A percentile compares a stretch with the other conserved stretches of the same genome.
Conservation (phyloP, 2,329 filamentous ascomycete species). For the Tetracladium maxilliforme region DNA sequence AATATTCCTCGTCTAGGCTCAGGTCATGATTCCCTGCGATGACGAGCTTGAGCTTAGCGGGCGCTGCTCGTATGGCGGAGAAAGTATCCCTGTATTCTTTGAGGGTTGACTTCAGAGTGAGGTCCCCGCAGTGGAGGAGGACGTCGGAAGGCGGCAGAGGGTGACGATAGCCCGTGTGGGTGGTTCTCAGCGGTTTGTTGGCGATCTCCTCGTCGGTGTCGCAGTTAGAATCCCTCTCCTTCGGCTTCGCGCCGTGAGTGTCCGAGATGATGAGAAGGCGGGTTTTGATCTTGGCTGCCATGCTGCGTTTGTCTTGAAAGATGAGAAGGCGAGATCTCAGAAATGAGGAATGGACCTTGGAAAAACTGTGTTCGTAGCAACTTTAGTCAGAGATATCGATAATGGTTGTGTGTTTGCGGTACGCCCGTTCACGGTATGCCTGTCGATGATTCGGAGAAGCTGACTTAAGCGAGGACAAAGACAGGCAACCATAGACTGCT, state of each 20-base stretch:
- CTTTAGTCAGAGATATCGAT: too few species aligned
- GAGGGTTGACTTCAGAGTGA: constrained; percentile 15
- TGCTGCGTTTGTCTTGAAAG: background rate
- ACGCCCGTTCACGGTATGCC: too few species aligned
- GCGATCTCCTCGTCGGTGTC: too few species aligned
- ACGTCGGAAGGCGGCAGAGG: constrained; percentile 15
- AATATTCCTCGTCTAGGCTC: constrained; percentile 5
- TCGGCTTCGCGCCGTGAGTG: constrained; percentile 12
- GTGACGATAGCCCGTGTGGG: too few species aligned
- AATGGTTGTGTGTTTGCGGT: too few species aligned
- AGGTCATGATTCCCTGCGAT: constrained; percentile 21
- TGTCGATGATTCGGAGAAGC: too few species aligned
- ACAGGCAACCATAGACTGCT: too few species aligned
- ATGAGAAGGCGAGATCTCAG: background rate
- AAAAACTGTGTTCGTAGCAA: too few species aligned
- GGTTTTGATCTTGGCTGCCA: constrained; percentile 6
- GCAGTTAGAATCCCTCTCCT: too few species aligned
- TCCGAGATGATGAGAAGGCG: constrained; percentile 13
- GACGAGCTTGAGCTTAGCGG: constrained; percentile 18
- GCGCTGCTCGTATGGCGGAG: constrained; percentile 9
- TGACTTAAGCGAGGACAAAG: too few species aligned
- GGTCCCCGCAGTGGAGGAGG: constrained; percentile 21
- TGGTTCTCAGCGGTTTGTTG: too few species aligned
- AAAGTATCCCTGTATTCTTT: constrained; percentile 15
- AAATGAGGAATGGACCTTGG: too few species aligned